These are phyloP conservation scores for Podospora anserina DNA, from an alignment of 495 filamentous ascomycete species.

Conservation along the genomic window DNA sequence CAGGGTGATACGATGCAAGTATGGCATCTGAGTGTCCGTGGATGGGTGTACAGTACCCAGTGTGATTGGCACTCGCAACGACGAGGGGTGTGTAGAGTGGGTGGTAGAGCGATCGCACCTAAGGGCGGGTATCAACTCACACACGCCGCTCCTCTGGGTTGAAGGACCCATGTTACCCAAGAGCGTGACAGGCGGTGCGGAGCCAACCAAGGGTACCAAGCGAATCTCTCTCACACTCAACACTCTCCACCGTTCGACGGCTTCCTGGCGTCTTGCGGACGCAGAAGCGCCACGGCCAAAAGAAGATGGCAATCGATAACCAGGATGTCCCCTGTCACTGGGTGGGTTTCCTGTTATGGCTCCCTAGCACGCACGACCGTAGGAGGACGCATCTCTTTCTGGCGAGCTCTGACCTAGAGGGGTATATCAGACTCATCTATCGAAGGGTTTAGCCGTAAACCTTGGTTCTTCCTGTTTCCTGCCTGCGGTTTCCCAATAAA, in stretches of 20 bases:
- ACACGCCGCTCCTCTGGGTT: neutral
- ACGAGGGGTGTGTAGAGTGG: no score
- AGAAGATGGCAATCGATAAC: conserved; percentile 17
- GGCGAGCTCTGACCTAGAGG: conserved; percentile 21
- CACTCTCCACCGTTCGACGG: neutral
- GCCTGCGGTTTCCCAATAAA: conserved; percentile 16
- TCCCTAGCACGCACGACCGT: conserved; percentile 19
- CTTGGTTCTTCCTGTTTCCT: conserved; percentile 29
- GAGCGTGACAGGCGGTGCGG: neutral
- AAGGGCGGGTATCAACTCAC: conserved; percentile 5
- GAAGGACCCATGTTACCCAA: neutral
- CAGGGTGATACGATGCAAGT: neutral
- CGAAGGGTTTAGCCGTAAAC: conserved; percentile 31
- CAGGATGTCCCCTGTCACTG: conserved; percentile 27
- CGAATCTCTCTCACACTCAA: neutral
- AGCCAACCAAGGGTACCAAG: neutral
- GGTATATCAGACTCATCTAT: conserved; percentile 28
- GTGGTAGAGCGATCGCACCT: neutral
- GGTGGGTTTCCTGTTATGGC: conserved; percentile 30
- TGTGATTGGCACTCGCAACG: neutral
- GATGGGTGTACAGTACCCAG: conserved; percentile 20
- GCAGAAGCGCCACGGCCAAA: conserved; percentile 14
- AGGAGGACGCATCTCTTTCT: conserved; percentile 20
- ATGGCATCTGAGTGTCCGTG: neutral
- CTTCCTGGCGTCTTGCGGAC: neutral